Base-by-base conservation (phyloP, 140 eudicot species). In the Bidens hawaiensis region DNA sequence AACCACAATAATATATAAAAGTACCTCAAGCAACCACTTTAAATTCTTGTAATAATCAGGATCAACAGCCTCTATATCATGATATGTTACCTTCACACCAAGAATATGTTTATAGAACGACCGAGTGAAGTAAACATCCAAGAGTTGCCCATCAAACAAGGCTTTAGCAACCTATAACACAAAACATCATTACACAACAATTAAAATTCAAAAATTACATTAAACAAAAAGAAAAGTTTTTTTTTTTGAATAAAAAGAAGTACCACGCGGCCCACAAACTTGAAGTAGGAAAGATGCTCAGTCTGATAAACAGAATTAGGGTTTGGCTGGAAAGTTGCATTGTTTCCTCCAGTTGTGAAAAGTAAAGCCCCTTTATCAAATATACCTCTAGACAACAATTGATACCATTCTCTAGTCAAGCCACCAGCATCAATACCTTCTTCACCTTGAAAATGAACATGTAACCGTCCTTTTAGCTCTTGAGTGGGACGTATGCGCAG, bases 381-480 rank as follows among this genome's bases (percentile, higher is more conserved):
- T 53, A 88, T 69, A 8, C 88, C 99, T 75, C 99, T 85, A 23
- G 99, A 93, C 8, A 93, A 66, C 51, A 93, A 31, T 45, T 84
- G 99, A 81, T 93, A 93, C 99, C 99, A 93, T 65, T 93, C 99
- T 84, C 99, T 81, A 5, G 99, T 93, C 81, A 93, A 82, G 64
- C 99, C 99, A 64, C 99, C 99, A 65, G 94, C 99, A 78, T 93
- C 99, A 66, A 93, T 88, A 50, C 99, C 97, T 73, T 93, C 99
- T 88, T 93, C 99, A 55, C 96, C 96, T 88, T 88, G 99, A 79
- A 93, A 93, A 74, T 93, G 99, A 38, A 93, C 99, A 75, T 93
- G 88, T 74, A 93, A 81, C 13, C 99, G 91, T 22, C 96, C 99
- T 78, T 83, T 93, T 22, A 93, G 75, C 58, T 88, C 99, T 68